Conservation (phyloP, 2,329 filamentous ascomycete genomes). For the Graphilbum ipis-grandicollis region DNA sequence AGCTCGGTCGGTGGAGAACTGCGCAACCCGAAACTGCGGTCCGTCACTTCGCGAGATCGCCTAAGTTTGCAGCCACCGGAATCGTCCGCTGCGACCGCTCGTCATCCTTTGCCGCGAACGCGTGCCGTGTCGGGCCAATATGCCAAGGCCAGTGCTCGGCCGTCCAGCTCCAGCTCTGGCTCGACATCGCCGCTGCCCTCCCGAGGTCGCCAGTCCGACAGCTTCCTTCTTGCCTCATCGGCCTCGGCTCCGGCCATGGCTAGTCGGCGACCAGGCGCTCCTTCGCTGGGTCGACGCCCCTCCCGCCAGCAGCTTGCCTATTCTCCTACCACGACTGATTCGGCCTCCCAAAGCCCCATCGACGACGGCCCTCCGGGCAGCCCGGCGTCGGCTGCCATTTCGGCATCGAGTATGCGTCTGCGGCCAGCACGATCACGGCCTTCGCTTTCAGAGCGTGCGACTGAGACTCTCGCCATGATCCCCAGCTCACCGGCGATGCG, state of each 20-base stretch:
- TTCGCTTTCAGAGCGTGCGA: constrained; percentile 67
- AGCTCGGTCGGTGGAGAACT: constrained; percentile 14
- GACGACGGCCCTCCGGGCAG: too few species aligned
- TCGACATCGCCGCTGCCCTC: too few species aligned
- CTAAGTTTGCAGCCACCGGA: constrained; percentile 12
- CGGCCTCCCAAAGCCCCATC: neutral
- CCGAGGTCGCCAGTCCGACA: too few species aligned
- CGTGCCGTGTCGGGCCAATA: constrained; percentile 10
- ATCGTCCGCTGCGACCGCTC: neutral
- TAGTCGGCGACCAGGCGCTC: too few species aligned
- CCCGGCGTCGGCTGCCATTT: too few species aligned
- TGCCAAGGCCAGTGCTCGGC: constrained; percentile 1
- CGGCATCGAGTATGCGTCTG: neutral
- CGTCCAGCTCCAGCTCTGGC: neutral
- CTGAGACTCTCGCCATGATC: constrained; percentile 65
- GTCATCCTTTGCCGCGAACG: constrained; percentile 4
- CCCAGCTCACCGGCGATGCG: constrained; percentile 59
- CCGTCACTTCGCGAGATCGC: constrained; percentile 22
- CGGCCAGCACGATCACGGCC: constrained; percentile 18
- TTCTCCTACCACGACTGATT: constrained; percentile 1
- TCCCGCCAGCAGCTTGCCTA: constrained; percentile 4
- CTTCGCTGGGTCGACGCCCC: constrained; percentile 1
- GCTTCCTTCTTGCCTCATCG: too few species aligned
- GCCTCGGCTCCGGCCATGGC: too few species aligned
- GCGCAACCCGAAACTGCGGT: constrained; percentile 22